A percentile compares a stretch with the other conserved stretches of the same genome.
Evolutionary conservation across 2,329 filamentous ascomycete genomes (phyloP).

Genomic region (Aspergillus carbonarius): DNA sequence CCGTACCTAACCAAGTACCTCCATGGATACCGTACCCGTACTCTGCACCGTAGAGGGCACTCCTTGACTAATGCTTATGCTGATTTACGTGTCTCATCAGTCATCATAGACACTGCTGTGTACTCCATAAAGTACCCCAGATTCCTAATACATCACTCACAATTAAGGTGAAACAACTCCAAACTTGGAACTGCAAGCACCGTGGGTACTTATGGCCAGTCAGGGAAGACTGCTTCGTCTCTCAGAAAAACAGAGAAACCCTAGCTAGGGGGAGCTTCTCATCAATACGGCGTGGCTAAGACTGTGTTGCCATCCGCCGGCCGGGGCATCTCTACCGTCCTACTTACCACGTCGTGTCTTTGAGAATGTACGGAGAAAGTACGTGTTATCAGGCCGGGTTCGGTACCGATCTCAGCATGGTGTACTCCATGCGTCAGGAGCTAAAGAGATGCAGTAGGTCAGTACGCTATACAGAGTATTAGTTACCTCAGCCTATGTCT

Average conservation of each 20-base stretch:
- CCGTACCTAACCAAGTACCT: not conserved
- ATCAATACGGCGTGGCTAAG: slow-evolving; percentile 8
- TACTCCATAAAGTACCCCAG: not conserved
- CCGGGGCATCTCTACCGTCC: not conserved
- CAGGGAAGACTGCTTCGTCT: not conserved
- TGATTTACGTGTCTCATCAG: not conserved
- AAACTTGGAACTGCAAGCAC: not conserved
- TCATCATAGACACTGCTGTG: too few species aligned
- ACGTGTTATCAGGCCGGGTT: too few species aligned
- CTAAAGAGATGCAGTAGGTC: too few species aligned
- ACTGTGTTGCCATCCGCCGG: not conserved
- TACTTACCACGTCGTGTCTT: not conserved
- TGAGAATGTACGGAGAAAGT: too few species aligned
- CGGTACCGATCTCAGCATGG: too few species aligned
- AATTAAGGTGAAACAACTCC: not conserved
- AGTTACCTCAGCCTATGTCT: too few species aligned
- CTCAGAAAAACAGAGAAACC: not conserved
- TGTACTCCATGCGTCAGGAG: too few species aligned
- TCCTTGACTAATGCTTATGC: not conserved
- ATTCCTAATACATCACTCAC: not conserved
- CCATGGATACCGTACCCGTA: not conserved
- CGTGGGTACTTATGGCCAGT: not conserved
- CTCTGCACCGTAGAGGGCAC: not conserved
- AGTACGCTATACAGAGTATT: too few species aligned
- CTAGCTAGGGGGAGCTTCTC: not conserved